These are phyloP conservation scores for Nitzschia inconspicua DNA, from an alignment of 108 stramenopile species.

Conservation along the genomic window DNA sequence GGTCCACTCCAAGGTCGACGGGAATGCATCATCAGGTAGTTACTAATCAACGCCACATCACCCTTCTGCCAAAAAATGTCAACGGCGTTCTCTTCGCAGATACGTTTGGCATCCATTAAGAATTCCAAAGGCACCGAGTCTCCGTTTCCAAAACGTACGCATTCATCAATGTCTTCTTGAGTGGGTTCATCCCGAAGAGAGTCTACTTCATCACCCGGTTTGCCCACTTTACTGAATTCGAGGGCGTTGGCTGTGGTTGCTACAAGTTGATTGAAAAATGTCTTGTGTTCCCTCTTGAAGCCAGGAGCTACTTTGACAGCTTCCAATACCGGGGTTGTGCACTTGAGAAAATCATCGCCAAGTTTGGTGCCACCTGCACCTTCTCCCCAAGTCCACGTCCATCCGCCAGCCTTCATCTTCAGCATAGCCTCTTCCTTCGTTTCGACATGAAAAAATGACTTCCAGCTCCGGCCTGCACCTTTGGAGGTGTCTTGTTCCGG, in stretches of 20 bases:
- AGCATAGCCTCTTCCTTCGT: constrained; percentile 27
- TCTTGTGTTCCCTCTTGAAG: constrained; percentile 9
- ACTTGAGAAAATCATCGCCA: constrained; percentile 24
- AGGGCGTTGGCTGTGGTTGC: constrained; percentile 32
- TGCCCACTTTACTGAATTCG: constrained; percentile 26
- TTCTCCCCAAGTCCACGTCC: constrained; percentile 26
- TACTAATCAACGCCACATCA: constrained; percentile 22
- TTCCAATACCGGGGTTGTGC: constrained; percentile 27
- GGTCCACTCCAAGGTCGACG: constrained; percentile 31
- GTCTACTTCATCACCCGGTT: constrained; percentile 17
- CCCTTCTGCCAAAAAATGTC: constrained; percentile 30
- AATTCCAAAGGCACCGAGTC: constrained; percentile 13
- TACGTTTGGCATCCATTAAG: constrained; percentile 24
- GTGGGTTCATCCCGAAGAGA: constrained; percentile 28
- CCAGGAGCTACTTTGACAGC: constrained; percentile 24
- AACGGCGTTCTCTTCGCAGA: constrained; percentile 25
- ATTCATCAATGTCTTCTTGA: constrained; percentile 30
- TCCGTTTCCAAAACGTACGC: constrained; percentile 28
- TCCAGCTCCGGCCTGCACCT: constrained; percentile 26
- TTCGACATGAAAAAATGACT: constrained; percentile 30
- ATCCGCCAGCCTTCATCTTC: constrained; percentile 32
- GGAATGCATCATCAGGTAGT: constrained; percentile 35
- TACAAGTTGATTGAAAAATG: constrained; percentile 37
- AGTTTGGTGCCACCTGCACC: background rate
- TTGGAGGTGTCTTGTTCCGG: constrained; percentile 22